Conservation (phyloP, 768 basidiomycete genomes). For the Gautieria morchelliformis region DNA sequence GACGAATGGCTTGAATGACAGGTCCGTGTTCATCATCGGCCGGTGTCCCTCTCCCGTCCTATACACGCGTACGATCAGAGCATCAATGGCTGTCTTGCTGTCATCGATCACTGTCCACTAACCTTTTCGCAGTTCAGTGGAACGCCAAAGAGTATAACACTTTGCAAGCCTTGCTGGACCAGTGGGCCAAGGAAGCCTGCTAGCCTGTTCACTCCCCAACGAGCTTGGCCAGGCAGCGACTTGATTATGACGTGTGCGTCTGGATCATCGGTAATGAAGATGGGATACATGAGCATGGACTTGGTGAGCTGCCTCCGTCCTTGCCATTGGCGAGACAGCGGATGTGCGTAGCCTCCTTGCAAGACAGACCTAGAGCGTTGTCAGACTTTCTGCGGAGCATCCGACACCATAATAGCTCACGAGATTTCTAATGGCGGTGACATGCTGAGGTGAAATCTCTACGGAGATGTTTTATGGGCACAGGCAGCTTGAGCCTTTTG, state of each 20-base stretch:
- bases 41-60: conserved; percentile 78
- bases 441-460: neutral
- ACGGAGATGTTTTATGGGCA: neutral
- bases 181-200: conserved; percentile 79
- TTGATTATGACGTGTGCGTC: conserved; percentile 71
- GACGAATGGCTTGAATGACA: conserved; percentile 86
- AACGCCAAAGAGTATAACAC: conserved; percentile 93
- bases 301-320: conserved; percentile 69
- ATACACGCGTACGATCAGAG: neutral
- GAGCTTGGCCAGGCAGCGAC: conserved; percentile 73
- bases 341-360: conserved; percentile 92
- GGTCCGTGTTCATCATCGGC: conserved; percentile 88
- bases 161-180: conserved; percentile 80
- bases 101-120: neutral
- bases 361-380: conserved; percentile 51
- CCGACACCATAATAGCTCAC: neutral
- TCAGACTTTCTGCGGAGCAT: neutral
- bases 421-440: conserved; percentile 5
- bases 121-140: conserved; percentile 77
- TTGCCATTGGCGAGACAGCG: conserved; percentile 84
- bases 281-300: conserved; percentile 97
- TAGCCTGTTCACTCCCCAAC: conserved; percentile 96
- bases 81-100: neutral
- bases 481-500: neutral
- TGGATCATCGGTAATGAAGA: conserved; percentile 94